Base-by-base conservation (phyloP, 305 asterid genomes). In the Fraxinus dipetala region DNA sequence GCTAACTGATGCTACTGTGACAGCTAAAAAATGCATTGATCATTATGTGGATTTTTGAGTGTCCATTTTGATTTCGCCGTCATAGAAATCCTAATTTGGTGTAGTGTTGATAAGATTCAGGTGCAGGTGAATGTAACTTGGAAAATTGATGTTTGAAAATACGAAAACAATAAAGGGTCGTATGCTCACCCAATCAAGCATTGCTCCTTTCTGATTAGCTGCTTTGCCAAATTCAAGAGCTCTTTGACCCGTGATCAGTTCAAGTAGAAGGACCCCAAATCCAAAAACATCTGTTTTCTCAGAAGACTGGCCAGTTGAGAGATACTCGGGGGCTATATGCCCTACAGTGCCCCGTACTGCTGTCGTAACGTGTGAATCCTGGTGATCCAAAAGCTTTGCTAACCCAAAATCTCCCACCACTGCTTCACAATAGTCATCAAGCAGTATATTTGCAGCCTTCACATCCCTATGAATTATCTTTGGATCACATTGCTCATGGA, bases 231-330 rank as follows among this genome's bases (percentile, higher is more conserved):
- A 89, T 83, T 87, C 91, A 2, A 89, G 83, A 24, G 91, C 89
- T 80, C 86, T 87, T 79, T 87, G 89, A 2, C 91, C 91, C 16
- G 91, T 87, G 84, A 87, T 87, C 83, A 89, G 77, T 65, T 89
- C 91, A 18, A 89, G 90, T 13, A 89, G 90, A 13, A 89, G 91
- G 82, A 89, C 85, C 7, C 91, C 91, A 78, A 87, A 89, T 78
- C 91, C 91, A 54, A 87, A 89, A 20, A 89, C 91, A 78, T 89
- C 91, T 7, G 91, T 89, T 82, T 89, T 89, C 79, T 89, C 91
- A 45, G 91, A 89, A 40, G 91, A 89, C 32, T 89, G 91, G 13
- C 91, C 91, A 13, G 91, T 89, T 38, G 91, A 89, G 38, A 89
- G 86, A 84, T 89, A 89, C 74, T 89, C 91, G 0, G 91, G 91